phyloP scores from a whole-genome alignment of 208 protist species.

The Phytomonas sp. region DNA sequence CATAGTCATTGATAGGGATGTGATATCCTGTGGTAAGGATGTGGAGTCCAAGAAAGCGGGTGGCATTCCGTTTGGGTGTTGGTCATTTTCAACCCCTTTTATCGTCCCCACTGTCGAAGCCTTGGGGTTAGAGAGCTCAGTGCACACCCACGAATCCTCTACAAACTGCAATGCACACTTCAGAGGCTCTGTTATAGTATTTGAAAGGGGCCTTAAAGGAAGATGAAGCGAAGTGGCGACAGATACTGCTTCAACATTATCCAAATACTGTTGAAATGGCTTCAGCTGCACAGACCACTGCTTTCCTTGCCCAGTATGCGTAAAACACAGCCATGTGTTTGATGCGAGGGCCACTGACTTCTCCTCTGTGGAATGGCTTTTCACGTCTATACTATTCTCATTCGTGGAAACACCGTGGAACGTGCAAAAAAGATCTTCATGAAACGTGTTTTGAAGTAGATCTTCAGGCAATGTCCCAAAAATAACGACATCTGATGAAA shows the following conservation, averaged over 20 bases:
- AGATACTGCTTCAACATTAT: neutral
- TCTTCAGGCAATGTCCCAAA: conserved; percentile 10
- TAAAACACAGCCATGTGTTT: neutral
- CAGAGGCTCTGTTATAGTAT: neutral
- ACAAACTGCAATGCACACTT: neutral
- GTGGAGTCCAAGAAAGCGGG: neutral
- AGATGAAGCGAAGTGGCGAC: neutral
- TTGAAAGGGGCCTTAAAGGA: neutral
- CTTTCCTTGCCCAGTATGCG: neutral
- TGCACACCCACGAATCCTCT: neutral
- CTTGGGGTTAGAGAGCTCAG: neutral
- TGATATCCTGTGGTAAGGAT: neutral
- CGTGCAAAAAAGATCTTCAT: neutral
- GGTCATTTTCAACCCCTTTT: neutral
- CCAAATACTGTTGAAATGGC: neutral
- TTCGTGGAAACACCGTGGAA: neutral
- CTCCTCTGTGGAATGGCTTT: neutral
- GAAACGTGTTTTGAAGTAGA: neutral
- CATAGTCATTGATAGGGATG: neutral
- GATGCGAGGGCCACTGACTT: neutral
- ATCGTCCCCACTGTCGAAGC: neutral
- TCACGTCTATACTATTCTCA: neutral
- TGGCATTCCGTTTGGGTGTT: neutral
- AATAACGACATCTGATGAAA: conserved; percentile 3
- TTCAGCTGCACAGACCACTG: neutral